Evolutionary conservation across 352 stramenopile genomes (phyloP).

Genomic region (Globisporangium megalacanthum): DNA sequence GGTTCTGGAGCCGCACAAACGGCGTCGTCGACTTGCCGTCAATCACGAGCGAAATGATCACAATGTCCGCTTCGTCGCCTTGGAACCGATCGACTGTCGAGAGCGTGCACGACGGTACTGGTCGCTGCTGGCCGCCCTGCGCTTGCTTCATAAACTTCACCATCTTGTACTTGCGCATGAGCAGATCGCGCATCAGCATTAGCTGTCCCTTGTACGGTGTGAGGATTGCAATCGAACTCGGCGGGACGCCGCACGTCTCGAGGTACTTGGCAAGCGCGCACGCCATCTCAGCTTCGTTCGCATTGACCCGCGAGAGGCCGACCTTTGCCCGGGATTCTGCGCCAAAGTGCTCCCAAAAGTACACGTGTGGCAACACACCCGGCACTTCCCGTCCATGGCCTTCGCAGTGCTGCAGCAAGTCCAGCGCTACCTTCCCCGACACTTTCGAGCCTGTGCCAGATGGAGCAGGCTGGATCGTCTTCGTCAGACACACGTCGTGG

Average conservation of each 20-base stretch:
- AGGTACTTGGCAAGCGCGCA: constrained; percentile 76
- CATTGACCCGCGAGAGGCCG: constrained; percentile 73
- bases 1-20: constrained; percentile 87
- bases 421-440: background rate
- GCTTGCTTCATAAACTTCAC: constrained; percentile 16
- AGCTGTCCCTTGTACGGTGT: constrained; percentile 88
- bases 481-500: constrained; percentile 50
- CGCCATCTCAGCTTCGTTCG: constrained; percentile 69
- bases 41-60: constrained; percentile 86
- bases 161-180: constrained; percentile 43
- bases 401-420: constrained; percentile 22
- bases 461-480: constrained; percentile 31
- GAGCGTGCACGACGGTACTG: constrained; percentile 44
- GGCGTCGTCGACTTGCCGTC: constrained; percentile 83
- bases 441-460: constrained; percentile 1
- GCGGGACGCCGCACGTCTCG: constrained; percentile 62
- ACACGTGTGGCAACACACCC: constrained; percentile 70
- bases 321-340: constrained; percentile 53
- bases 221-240: constrained; percentile 77
- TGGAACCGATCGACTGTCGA: constrained; percentile 89
- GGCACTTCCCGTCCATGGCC: constrained; percentile 68
- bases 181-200: constrained; percentile 73
- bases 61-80: constrained; percentile 84
- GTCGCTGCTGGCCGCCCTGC: constrained; percentile 16
- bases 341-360: constrained; percentile 80